These are phyloP conservation scores for Rhizophagus sp. DNA, from an alignment of 192 early-diverging fungal species.

Conservation along the genomic window DNA sequence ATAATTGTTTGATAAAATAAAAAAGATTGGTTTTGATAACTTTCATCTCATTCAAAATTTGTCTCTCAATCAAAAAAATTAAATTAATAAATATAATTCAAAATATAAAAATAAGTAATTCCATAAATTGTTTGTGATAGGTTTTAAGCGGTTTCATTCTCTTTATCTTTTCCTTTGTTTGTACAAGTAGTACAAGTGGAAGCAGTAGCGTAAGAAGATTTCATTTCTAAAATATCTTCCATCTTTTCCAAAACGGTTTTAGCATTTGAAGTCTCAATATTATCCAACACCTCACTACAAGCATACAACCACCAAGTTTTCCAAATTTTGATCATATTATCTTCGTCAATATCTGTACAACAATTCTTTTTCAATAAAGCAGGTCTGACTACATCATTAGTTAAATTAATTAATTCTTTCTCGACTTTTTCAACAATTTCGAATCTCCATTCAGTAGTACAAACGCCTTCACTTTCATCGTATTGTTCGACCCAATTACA, in stretches of 20 bases:
- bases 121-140: too few species aligned
- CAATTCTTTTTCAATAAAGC: neutral
- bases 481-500: slow-evolving; percentile 10
- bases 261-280: neutral
- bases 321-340: neutral
- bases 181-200: neutral
- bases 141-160: neutral
- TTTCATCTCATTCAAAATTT: too few species aligned
- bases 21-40: too few species aligned
- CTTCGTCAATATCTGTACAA: neutral
- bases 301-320: slow-evolving; percentile 13
- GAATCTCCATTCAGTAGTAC: slow-evolving; percentile 5
- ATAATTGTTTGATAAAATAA: too few species aligned
- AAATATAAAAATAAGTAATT: too few species aligned
- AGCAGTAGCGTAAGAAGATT: too few species aligned
- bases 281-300: neutral
- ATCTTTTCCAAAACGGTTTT: neutral
- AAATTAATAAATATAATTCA: too few species aligned
- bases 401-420: neutral
- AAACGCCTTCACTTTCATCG: slow-evolving; percentile 5
- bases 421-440: neutral
- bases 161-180: neutral
- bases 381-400: neutral
- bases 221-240: neutral
- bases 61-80: too few species aligned